Conservation (phyloP, 148 eudicot species). For the Cornus florida region DNA sequence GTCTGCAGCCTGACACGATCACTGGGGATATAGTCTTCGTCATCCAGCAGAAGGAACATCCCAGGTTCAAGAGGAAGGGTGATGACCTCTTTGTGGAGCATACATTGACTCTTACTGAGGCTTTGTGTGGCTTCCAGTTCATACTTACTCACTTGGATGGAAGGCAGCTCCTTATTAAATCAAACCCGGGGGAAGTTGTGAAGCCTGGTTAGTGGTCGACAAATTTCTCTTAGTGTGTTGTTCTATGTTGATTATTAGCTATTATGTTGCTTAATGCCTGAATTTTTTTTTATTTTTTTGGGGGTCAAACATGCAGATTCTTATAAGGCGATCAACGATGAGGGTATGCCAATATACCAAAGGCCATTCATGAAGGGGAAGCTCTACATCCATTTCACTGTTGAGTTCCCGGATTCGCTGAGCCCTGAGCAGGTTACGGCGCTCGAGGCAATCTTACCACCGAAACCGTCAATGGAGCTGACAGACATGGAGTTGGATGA, state of each 20-base stretch:
- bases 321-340: constrained; percentile 76
- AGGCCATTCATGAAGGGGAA: constrained; percentile 82
- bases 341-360: constrained; percentile 79
- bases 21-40: constrained; percentile 71
- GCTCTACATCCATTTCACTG: constrained; percentile 63
- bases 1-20: constrained; percentile 63
- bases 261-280: not conserved
- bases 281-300: not conserved
- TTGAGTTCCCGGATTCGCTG: constrained; percentile 58
- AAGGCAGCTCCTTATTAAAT: constrained; percentile 61
- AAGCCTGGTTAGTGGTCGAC: constrained; percentile 55
- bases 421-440: constrained; percentile 50
- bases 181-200: constrained; percentile 68
- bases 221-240: too few relatives aligned
- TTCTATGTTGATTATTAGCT: not conserved
- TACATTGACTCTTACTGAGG: constrained; percentile 61
- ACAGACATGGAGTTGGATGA: constrained; percentile 76
- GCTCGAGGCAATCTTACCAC: constrained; percentile 51
- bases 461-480: constrained; percentile 32
- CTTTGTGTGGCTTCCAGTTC: constrained; percentile 58
- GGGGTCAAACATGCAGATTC: constrained; percentile 37
- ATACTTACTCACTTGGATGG: constrained; percentile 60
- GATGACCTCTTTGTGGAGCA: constrained; percentile 69
- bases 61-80: constrained; percentile 73
- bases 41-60: constrained; percentile 71